Evolutionary conservation across 106 monocot species (phyloP).

Genomic region (Iris macrosiphon): DNA sequence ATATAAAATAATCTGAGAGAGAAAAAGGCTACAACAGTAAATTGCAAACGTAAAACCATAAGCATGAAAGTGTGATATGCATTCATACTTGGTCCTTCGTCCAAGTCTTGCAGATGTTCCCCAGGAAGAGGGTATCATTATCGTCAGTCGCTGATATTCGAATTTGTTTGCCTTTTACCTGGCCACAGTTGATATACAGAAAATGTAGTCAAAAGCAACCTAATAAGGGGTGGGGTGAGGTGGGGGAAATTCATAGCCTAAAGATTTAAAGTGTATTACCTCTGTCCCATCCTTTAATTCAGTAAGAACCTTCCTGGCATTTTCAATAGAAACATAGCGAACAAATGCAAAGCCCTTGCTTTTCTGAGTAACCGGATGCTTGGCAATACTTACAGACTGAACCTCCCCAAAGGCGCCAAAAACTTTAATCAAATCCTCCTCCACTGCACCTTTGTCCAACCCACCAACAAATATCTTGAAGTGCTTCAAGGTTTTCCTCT

Average conservation of each 20-base stretch:
- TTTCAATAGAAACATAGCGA: slow-evolving; percentile 30
- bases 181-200: slow-evolving; percentile 5
- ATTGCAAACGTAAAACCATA: too few relatives aligned
- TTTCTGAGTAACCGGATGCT: slow-evolving; percentile 33
- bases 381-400: slow-evolving; percentile 46
- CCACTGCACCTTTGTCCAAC: slow-evolving; percentile 39
- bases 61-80: not conserved
- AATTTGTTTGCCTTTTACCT: slow-evolving; percentile 43
- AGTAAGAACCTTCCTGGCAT: slow-evolving; percentile 47
- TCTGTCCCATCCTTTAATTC: slow-evolving; percentile 63
- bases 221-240: too few relatives aligned
- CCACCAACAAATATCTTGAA: slow-evolving; percentile 57
- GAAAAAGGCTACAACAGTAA: too few relatives aligned
- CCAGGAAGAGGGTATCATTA: slow-evolving; percentile 52
- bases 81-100: slow-evolving; percentile 42
- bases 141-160: slow-evolving; percentile 30
- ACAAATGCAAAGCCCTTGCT: slow-evolving; percentile 71
- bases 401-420: slow-evolving; percentile 59
- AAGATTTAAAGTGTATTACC: slow-evolving; percentile 34
- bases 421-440: slow-evolving; percentile 51
- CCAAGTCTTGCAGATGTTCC: slow-evolving; percentile 68
- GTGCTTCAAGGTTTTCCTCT: slow-evolving; percentile 27
- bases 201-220: not conserved
- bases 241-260: not conserved
- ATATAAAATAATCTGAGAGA: too few relatives aligned